Evolutionary conservation across 2,329 filamentous ascomycete species (phyloP), one percentile per base, ranked within the genome.

Genomic region (Xylariaceae sp.): DNA sequence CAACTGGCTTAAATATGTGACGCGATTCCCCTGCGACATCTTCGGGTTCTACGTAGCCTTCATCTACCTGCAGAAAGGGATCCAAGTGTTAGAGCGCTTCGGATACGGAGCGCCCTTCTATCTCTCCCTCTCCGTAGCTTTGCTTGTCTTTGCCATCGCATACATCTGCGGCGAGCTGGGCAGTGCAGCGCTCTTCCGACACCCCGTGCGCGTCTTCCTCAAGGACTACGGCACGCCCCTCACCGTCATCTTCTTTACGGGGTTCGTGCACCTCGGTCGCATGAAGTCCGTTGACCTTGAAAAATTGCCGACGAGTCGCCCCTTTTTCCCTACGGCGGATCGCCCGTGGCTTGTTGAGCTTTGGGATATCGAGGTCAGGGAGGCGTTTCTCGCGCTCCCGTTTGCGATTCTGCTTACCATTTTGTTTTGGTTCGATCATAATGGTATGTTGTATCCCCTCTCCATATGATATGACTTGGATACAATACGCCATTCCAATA

Each of bases 31-130:
- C 21, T 96, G 92, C 75, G 92, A 96, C 73, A 95, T 94, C 68
- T 96, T 96, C 65, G 92, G 92, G 47, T 96, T 96, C 76, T 96
- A 96, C 71, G 92, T 96, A 44, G 92, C 92, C 54, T 92, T 90
- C 70, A 94, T 96, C 73, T 96, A 96, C 71, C 81, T 96, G 17
- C 91, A 96, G 70, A 96, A 96, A 75, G 92, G 92, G 14, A 88
- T 96, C 60, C 91, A 96, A 74, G 90, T 96, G 12, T 82, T 96
- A 17, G 88, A 87, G 39, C 83, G 88, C 11, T 89, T 96, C 68
- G 92, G 90, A 74, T 69, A 79, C 72, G 74, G 79, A 64, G 81
- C 79, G 45, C 83, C 89, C 71, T 78, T 95, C 78, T 96, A 96
- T 70, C 83, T 96, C 23, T 92, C 90, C 43, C 85, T 96, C 66